Evolutionary conservation across 805 yeast species (phyloP), one percentile per base, ranked within the genome.

Genomic region (Nematodospora valgi): DNA sequence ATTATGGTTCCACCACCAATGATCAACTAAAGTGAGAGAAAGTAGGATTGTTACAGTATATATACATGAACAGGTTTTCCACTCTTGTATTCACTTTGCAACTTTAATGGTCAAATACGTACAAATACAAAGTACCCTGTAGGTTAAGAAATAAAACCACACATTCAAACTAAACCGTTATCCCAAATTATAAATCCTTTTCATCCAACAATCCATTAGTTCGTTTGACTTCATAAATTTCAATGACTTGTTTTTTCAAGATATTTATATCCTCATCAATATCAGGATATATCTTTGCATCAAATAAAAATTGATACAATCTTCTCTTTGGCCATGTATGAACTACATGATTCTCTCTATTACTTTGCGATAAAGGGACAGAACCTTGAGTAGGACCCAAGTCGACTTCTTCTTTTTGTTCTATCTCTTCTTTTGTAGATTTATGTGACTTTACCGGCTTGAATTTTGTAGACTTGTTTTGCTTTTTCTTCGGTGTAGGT

Each of bases 271-370:
- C 47, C 14, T 39, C 52, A 33, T 48, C 44, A n/a, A 52, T 24
- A 20, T 47, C 52, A 20, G 48, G 49, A 36, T 39, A 48, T 6
- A 48, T 39, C 17, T 41, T 37, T 10, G 38, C 22, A 18, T 41
- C 37, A 22, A 39, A 28, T 25, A 53, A 38, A 34, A 40, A 49
- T 19, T 30, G 40, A 32, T 32, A 51, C 22, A 53, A 35, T 29
- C 51, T 41, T 16, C 44, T 39, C 28, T 44, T 48, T 8, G 40
- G 30, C 56, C 56, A 51, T 4, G 38, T 16, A 25, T 47, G 29
- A 3, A 40, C 39, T 1, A 32, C 23, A 35, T 44, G 46, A 21
- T 23, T 28, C 16, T 34, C 23, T 18, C 16, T n/a, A 23, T 34
- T 27, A 16, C 27, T 22, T 24, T 22, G 32, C 11, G 29, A 40